Base-by-base conservation (phyloP, 177 flowering plant genomes). In the Vitis hybrid region DNA sequence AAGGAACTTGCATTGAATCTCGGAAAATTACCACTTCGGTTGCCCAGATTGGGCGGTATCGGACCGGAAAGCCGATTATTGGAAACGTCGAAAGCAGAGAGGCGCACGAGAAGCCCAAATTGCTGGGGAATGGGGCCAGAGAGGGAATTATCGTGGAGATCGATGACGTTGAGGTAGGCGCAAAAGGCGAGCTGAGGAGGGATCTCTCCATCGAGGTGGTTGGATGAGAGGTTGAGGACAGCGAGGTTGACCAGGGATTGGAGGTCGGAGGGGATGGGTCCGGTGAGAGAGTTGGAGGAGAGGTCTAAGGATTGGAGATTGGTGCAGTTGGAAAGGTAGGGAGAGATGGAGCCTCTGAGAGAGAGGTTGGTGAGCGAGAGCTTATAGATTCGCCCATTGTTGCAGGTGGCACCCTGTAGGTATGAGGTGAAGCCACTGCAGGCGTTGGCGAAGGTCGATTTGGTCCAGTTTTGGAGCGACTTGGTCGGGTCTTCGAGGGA, bases 341-440 rank as follows among this genome's bases (percentile, higher is more conserved):
- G 96, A 0, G 99, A 91, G 76, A 94, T 75, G 5, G 91, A 57
- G 72, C 99, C 99, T 9, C 77, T 62, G 18, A 94, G 88, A 6
- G 85, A 75, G 70, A 94, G 86, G 72, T 74, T 84, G 4, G 91
- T 67, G 70, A 94, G 90, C 50, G 94, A 82, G 64, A 94, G 94
- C 75, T 90, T 90, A 92, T 85, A 89, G 82, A 94, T 87, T 18
- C 97, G 85, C 69, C 97, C 97, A 67, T 90, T 91, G 89, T 91
- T 94, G 83, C 97, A 94, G 66, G 91, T 91, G 57, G 89, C 97
- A 6, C 98, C 97, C 11, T 79, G 77, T 40, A 91, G 86, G 75
- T 81, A 79, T 12, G 96, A 90, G 67, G 84, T 87, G 86, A 89
- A 88, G 49, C 97, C 98, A 64, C 60, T 77, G 70, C 98, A 94